Conservation (phyloP, 371 early-diverging fungal genomes). For the Syncephalastrum sp. region DNA sequence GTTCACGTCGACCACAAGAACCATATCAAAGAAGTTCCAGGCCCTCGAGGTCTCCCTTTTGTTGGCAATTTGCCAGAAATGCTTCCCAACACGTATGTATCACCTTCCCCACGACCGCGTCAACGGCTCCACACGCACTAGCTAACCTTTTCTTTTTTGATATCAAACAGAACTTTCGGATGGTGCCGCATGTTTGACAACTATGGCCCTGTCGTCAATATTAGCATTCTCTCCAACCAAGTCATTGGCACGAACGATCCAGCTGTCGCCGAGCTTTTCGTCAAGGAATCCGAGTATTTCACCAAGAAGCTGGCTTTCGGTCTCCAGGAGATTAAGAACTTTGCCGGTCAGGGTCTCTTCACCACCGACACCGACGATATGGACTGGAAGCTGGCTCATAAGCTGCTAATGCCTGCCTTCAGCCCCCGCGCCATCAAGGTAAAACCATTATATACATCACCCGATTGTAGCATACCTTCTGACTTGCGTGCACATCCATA, state of each 20-base stretch:
- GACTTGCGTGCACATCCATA: constrained; percentile 4
- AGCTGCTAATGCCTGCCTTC: constrained; percentile 56
- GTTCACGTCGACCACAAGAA: constrained; percentile 22
- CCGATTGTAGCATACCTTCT: not conserved
- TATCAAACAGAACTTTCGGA: constrained; percentile 3
- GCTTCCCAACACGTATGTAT: constrained; percentile 24
- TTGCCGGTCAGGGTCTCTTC: constrained; percentile 46
- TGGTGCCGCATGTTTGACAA: constrained; percentile 21
- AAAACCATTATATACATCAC: not conserved
- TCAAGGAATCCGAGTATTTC: constrained; percentile 42
- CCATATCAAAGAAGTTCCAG: constrained; percentile 25
- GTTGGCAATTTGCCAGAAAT: constrained; percentile 28
- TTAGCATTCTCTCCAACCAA: constrained; percentile 15
- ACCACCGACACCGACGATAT: constrained; percentile 42
- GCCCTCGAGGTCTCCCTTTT: constrained; percentile 26
- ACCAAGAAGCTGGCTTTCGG: constrained; percentile 30
- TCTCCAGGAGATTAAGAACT: constrained; percentile 32
- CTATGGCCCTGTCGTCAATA: constrained; percentile 29
- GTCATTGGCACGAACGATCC: constrained; percentile 33
- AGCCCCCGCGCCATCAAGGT: constrained; percentile 38
- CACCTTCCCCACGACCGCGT: not conserved
- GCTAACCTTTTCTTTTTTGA: not conserved
- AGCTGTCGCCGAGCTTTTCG: constrained; percentile 31
- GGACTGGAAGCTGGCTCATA: constrained; percentile 53
- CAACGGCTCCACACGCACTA: too few relatives aligned